Evolutionary conservation across 495 filamentous ascomycete genomes (phyloP), one percentile per base, ranked within the genome.

Genomic region (Trichoderma reesei): DNA sequence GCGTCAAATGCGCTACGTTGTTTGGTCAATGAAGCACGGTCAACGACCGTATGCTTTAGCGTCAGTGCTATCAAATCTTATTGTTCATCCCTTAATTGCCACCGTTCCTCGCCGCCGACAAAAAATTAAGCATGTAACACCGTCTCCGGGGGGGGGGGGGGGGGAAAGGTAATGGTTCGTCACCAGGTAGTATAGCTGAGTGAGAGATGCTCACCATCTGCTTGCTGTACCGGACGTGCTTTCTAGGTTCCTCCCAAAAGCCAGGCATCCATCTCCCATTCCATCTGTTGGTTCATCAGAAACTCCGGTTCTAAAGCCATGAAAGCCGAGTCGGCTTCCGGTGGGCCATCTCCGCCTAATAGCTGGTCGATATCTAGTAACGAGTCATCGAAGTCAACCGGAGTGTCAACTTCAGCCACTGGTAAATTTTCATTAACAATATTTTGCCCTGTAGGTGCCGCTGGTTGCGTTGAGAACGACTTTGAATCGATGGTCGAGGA

Each of bases 211-310:
- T 26, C 26, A 26, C 26, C 26, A 26, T 26, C 26, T 26, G 26
- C 41, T 2, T 18, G 18, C 44, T 3, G 16, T 18, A n/a, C 18
- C 16, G 16, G 5, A 48, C n/a, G 18, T 16, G 26, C 16, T n/a
- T 18, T 20, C 7, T 56, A 56, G 20, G 51, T 14, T 16, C 14
- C 51, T 34, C 51, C 31, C 26, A 56, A 7, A 20, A 56, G 26
- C 51, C 51, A 56, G 20, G 51, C 51, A 56, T 56, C 51, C 51
- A 56, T 56, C 11, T 56, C 51, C 51, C 51, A 56, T 56, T 56
- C 51, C 51, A 56, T 56, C 16, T 33, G 20, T 16, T 56, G 51
- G 26, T 34, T 56, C 51, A 56, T 56, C 1, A 56, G 34, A 4
- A 26, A n/a, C 20, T 33, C 8, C 0, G 51, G 1, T 34, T 56